These are phyloP conservation scores for Paxillus involutus DNA, from an alignment of 768 basidiomycete genomes.

Conservation along the genomic window DNA sequence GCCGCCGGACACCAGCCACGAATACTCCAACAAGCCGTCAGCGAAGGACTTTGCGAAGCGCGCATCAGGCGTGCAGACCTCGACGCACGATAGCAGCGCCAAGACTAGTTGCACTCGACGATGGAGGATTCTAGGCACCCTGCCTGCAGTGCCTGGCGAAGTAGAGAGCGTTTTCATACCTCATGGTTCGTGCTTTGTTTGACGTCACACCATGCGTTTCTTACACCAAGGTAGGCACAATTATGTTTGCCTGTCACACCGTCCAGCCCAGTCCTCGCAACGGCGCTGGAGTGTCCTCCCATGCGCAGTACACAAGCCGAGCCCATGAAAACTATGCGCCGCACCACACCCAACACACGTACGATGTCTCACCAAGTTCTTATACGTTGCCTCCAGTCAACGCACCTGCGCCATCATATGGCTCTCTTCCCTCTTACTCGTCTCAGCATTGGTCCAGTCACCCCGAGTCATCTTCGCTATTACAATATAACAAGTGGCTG, in stretches of 20 bases:
- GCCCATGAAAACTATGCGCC: conserved; percentile 26
- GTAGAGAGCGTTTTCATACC: conserved; percentile 90
- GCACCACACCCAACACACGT: conserved; percentile 25
- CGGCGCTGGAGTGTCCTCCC: conserved; percentile 14
- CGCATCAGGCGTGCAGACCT: conserved; percentile 61
- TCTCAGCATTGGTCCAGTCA: conserved; percentile 27
- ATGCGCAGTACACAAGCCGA: conserved; percentile 26
- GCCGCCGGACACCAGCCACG: conserved; percentile 60
- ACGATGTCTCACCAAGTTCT: conserved; percentile 26
- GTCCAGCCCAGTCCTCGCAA: conserved; percentile 28
- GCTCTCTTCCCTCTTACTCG: conserved; percentile 27
- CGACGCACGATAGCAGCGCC: conserved; percentile 58
- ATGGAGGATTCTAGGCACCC: conserved; percentile 70
- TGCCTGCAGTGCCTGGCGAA: conserved; percentile 58
- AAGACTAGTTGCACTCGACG: conserved; percentile 87
- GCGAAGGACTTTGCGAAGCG: conserved; percentile 53
- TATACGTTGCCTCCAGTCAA: conserved; percentile 34
- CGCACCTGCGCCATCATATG: conserved; percentile 26
- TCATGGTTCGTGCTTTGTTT: conserved; percentile 61
- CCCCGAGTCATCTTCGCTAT: conserved; percentile 28
- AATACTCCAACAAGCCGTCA: conserved; percentile 41
- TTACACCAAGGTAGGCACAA: conserved; percentile 27
- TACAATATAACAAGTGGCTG: conserved; percentile 32
- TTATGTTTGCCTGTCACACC: conserved; percentile 42
- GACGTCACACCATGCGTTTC: conserved; percentile 36